Conservation (phyloP, 108 stramenopile genomes). For the Epithemia pelagica region DNA sequence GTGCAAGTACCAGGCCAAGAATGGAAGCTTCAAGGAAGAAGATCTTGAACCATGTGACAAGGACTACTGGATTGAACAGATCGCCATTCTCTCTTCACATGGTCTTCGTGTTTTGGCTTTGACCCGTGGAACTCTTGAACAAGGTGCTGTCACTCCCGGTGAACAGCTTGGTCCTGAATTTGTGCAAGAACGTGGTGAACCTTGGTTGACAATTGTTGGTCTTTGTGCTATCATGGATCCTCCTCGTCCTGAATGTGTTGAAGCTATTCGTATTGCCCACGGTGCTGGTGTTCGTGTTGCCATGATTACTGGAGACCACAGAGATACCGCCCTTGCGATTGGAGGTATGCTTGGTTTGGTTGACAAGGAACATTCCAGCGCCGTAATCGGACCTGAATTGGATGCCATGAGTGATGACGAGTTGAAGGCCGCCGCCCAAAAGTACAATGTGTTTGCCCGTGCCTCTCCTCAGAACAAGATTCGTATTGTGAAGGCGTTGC, state of each 20-base stretch:
- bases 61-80: constrained; percentile 70
- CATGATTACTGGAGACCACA: constrained; percentile 98
- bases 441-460: constrained; percentile 84
- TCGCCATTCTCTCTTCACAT: constrained; percentile 69
- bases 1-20: constrained; percentile 71
- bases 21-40: constrained; percentile 47
- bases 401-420: constrained; percentile 68
- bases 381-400: constrained; percentile 73
- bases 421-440: constrained; percentile 44
- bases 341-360: constrained; percentile 74
- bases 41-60: constrained; percentile 48
- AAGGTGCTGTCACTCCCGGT: constrained; percentile 37
- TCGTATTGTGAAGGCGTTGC: constrained; percentile 85
- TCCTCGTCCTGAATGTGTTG: constrained; percentile 81
- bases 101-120: constrained; percentile 91
- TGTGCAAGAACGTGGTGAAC: constrained; percentile 41
- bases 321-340: constrained; percentile 71
- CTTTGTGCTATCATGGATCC: constrained; percentile 93
- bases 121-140: constrained; percentile 47
- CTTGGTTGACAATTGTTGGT: constrained; percentile 82
- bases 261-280: constrained; percentile 81
- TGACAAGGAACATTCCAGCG: constrained; percentile 44
- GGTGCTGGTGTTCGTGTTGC: constrained; percentile 86
- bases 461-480: constrained; percentile 80
- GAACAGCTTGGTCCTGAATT: constrained; percentile 60